phyloP scores from a whole-genome alignment of 306 rosid genomes.

The Vicia faba region DNA sequence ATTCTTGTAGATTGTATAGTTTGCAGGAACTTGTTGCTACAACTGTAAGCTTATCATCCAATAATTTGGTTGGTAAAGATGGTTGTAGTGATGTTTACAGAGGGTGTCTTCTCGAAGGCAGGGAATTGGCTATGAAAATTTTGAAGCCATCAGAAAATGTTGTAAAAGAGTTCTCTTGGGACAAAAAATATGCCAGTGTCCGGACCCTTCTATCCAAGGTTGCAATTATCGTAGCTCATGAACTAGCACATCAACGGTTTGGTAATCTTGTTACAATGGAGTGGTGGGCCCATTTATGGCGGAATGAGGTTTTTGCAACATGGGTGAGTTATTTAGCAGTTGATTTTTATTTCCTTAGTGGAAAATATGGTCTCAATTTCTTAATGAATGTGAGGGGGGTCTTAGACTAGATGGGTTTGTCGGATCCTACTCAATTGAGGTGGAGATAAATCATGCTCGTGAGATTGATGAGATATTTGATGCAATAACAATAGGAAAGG shows the following conservation, averaged over 20 bases:
- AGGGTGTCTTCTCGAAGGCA: conserved; percentile 78
- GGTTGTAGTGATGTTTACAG: conserved; percentile 86
- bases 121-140: conserved; percentile 86
- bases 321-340: conserved; percentile 96
- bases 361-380: conserved; percentile 96
- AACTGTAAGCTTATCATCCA: conserved; percentile 63
- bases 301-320: conserved; percentile 97
- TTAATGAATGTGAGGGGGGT: conserved; percentile 70
- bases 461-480: conserved; percentile 96
- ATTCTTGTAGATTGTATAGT: conserved; percentile 63
- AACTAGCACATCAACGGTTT: too few species aligned
- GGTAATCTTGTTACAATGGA: too few species aligned
- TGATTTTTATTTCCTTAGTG: conserved; percentile 90
- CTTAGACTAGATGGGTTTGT: conserved; percentile 87
- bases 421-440: conserved; percentile 96
- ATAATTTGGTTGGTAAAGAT: conserved; percentile 88
- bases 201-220: too few species aligned
- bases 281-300: too few species aligned
- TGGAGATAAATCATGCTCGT: conserved; percentile 81
- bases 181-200: too few species aligned
- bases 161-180: conserved; percentile 69
- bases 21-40: conserved; percentile 75
- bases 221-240: too few species aligned
- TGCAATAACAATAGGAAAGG: conserved; percentile 87
- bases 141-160: conserved; percentile 79